These are phyloP conservation scores for Incumbomyces delicatus DNA, from an alignment of 2,329 filamentous ascomycete species.

Conservation along the genomic window DNA sequence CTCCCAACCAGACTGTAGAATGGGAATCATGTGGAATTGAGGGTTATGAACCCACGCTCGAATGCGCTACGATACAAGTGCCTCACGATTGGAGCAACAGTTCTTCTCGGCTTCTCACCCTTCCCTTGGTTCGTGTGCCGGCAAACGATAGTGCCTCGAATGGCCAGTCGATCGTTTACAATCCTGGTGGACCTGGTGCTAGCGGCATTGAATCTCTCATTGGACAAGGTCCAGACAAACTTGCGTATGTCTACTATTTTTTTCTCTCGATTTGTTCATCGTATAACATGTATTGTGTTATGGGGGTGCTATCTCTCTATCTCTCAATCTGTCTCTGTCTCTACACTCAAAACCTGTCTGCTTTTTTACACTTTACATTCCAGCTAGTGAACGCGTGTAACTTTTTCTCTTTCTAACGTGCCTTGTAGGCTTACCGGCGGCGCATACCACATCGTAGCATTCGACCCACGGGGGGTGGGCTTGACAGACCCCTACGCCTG, in stretches of 20 bases:
- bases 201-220: constrained; percentile 5
- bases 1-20: constrained; percentile 2
- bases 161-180: constrained; percentile 14
- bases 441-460: constrained; percentile 22
- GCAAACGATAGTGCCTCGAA: constrained; percentile 9
- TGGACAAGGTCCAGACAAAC: neutral
- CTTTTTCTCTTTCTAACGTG: too few species aligned
- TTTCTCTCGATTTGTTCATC: neutral
- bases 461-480: constrained; percentile 25
- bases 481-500: constrained; percentile 6
- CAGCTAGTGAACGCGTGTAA: neutral
- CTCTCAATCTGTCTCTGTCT: too few species aligned
- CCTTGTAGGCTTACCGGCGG: constrained; percentile 8
- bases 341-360: too few species aligned
- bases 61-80: constrained; percentile 16
- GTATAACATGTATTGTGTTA: too few species aligned
- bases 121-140: constrained; percentile 18
- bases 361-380: neutral
- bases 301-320: too few species aligned
- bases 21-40: constrained; percentile 5
- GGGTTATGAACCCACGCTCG: neutral
- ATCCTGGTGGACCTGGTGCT: constrained; percentile 10
- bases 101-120: constrained; percentile 10
- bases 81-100: constrained; percentile 18
- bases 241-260: neutral